A percentile compares a stretch with the other conserved stretches of the same genome.
Conservation (phyloP, 2,329 filamentous ascomycete genomes). For the Daldinia sp. region DNA sequence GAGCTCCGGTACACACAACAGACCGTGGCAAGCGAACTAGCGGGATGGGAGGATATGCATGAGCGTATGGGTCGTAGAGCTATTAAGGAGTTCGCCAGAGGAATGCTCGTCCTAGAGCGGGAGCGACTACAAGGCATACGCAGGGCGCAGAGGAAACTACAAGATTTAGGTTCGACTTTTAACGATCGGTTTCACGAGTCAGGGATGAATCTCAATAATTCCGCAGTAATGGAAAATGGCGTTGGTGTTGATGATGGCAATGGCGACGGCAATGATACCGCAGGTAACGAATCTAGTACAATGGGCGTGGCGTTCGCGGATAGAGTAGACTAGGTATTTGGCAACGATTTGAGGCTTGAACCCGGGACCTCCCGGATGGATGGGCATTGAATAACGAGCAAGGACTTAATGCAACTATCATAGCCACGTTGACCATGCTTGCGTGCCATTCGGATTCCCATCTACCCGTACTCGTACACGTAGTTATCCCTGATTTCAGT, state of each 20-base stretch:
- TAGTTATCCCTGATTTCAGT: slow-evolving; percentile 8
- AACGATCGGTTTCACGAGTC: slow-evolving; percentile 31
- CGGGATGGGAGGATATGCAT: slow-evolving; percentile 93
- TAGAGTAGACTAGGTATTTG: slow-evolving; percentile 38
- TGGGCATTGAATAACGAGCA: slow-evolving; percentile 27
- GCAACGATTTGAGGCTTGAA: slow-evolving; percentile 26
- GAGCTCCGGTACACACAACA: slow-evolving; percentile 94
- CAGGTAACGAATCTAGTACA: slow-evolving; percentile 43
- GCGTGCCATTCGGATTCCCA: slow-evolving; percentile 13
- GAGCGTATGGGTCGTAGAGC: slow-evolving; percentile 80
- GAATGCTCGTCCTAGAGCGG: slow-evolving; percentile 83
- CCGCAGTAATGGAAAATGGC: slow-evolving; percentile 31
- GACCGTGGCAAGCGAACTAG: slow-evolving; percentile 89
- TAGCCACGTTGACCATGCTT: slow-evolving; percentile 18
- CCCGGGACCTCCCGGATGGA: slow-evolving; percentile 13
- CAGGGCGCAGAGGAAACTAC: slow-evolving; percentile 77
- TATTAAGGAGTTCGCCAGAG: slow-evolving; percentile 79
- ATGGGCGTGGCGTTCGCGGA: slow-evolving; percentile 40
- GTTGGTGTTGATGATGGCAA: slow-evolving; percentile 17
- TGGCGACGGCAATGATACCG: slow-evolving; percentile 25
- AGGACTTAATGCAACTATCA: slow-evolving; percentile 22
- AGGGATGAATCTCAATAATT: slow-evolving; percentile 14
- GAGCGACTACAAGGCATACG: slow-evolving; percentile 83
- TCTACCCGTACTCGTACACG: slow-evolving; percentile 14
- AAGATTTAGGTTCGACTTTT: slow-evolving; percentile 45